Evolutionary conservation across 2,329 filamentous ascomycete species (phyloP), one percentile per base, ranked within the genome.

Genomic region (Alternaria gaisen): DNA sequence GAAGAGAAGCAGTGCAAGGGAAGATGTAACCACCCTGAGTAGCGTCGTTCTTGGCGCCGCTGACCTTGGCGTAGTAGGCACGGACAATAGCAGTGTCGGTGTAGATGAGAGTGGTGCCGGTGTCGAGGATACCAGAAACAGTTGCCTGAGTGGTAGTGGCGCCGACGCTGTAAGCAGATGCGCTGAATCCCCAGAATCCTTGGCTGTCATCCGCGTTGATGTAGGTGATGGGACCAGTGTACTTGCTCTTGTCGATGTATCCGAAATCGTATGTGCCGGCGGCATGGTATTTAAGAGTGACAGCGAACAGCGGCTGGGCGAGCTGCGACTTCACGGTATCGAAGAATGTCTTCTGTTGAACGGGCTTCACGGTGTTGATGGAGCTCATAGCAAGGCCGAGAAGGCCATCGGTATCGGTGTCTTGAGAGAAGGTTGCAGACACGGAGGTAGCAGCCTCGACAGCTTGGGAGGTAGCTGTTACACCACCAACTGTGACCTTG

Each of bases 91-190:
- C 66, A 56, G 83, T 73, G 26, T 87, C 86, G 18, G 89, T 77
- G 64, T 90, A 82, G 56, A 91, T 77, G 30, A 92, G 86, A 1
- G 88, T 89, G 57, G 90, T 91, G 55, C 90, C 90, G 2, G 90
- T 92, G 79, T 92, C 90, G 70, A 87, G 87, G 74, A 92, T 91
- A 67, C 83, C 84, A 42, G 74, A 67, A 75, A 87, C 83, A 61
- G 78, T 71, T 47, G 74, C 56, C 38, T 75, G 70, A 57, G 80
- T 79, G 76, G 69, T 52, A 18, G 73, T 72, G 60, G 74, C 74
- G 53, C 86, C 88, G 53, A 90, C 72, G 40, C 80, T 80, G 78
- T 88, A 90, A 20, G 84, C 86, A 24, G 81, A 80, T 11, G 86
- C 80, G 20, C 80, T 83, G 75, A 91, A 85, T 58, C 84, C 78